Evolutionary conservation across 2,329 filamentous ascomycete species (phyloP), one percentile per base, ranked within the genome.

Genomic region (Hypoxylon sp.): DNA sequence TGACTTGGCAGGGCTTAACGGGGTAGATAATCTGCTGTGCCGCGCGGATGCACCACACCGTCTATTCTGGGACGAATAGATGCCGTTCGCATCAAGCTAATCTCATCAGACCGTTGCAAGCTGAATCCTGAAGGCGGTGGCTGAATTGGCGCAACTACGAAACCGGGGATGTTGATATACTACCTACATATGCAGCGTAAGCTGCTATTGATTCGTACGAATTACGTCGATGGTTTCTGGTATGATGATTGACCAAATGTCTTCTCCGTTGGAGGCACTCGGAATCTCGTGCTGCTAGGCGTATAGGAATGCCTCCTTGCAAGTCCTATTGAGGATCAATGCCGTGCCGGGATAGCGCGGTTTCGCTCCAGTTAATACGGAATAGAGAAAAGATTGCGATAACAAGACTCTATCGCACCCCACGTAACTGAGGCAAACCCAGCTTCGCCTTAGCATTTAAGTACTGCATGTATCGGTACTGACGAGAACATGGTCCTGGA

Each of bases 1-100:
- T 67, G 64, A 61, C 56, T 38, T 67, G 64, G 64, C 64, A 67
- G 24, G 55, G 46, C 36, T 22, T 60, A 36, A 40, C 24, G 20
- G 14, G 18, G n/a, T 56, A 22, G 20, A 42, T 45, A 4, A 42
- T 40, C 36, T 49, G 49, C 64, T 48, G 56, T 48, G 64, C 61
- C 57, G 49, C 65, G 61, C 12, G 16, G 8, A 5, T n/a, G 36
- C 65, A 46, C 46, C 18, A 36, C 24, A 32, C 28, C n/a, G 32
- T 42, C 20, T 48, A 54, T 11, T 56, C 28, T 64, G 32, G 32
- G 52, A 51, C 53, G 52, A 55, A 49, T 64, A 36, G 44, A 45
- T 7, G 4, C 14, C 6, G 28, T 48, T 48, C 44, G 40, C 45
- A 55, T 12, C 12, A 45, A 33, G 20, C 38, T 33, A 60, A 56